Conservation (phyloP, 768 basidiomycete genomes). For the Asterophora lycoperdoides region DNA sequence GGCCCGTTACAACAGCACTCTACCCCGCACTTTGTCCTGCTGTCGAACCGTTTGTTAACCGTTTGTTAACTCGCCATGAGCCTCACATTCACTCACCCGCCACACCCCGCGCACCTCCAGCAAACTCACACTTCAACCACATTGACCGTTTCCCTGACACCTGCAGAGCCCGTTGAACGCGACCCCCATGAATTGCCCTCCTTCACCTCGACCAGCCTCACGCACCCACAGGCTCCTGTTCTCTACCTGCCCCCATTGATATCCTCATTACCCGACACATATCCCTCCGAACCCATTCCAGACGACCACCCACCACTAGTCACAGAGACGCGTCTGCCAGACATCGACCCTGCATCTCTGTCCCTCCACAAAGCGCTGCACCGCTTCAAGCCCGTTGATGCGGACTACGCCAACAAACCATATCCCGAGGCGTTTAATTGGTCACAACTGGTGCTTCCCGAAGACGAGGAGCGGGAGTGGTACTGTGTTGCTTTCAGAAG, state of each 20-base stretch:
- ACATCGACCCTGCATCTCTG: slow-evolving; percentile 81
- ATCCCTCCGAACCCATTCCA: slow-evolving; percentile 26
- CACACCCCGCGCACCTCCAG: slow-evolving; percentile 23
- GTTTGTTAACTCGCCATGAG: slow-evolving; percentile 18
- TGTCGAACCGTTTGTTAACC: neutral
- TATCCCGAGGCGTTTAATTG: slow-evolving; percentile 90
- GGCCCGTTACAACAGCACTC: neutral
- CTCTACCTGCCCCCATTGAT: slow-evolving; percentile 84
- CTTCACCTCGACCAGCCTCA: slow-evolving; percentile 38
- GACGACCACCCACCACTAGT: slow-evolving; percentile 40
- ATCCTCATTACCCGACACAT: slow-evolving; percentile 59
- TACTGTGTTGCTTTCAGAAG: slow-evolving; percentile 91
- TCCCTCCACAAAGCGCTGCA: slow-evolving; percentile 86
- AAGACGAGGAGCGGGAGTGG: slow-evolving; percentile 79
- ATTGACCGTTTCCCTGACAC: neutral
- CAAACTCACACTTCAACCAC: neutral
- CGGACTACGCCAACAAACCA: slow-evolving; percentile 55
- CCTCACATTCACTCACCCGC: slow-evolving; percentile 27
- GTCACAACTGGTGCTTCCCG: slow-evolving; percentile 62
- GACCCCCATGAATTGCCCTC: slow-evolving; percentile 56
- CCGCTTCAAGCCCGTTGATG: slow-evolving; percentile 56
- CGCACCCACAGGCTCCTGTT: slow-evolving; percentile 42
- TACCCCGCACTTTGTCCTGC: neutral
- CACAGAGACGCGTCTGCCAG: slow-evolving; percentile 74
- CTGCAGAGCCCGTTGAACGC: slow-evolving; percentile 17